phyloP scores from a whole-genome alignment of 2,329 filamentous ascomycete species.

The Aspergillus fumigatiaffinis region DNA sequence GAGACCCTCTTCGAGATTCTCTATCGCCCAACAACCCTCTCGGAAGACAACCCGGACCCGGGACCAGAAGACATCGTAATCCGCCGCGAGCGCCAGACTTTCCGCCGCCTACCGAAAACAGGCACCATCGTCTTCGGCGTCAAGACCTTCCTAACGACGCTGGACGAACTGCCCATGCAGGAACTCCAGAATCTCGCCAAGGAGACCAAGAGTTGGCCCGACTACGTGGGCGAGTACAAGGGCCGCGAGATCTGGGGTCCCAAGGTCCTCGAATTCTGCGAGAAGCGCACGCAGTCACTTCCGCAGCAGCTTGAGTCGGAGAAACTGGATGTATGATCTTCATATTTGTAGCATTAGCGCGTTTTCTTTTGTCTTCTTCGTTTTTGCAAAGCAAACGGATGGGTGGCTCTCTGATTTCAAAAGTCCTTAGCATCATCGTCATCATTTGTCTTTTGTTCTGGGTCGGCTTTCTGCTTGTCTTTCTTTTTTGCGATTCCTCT shows the following conservation, averaged over 20 bases:
- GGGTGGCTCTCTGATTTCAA: slow-evolving; percentile 25
- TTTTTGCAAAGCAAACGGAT: not conserved
- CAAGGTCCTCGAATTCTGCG: slow-evolving; percentile 36
- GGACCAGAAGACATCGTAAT: slow-evolving; percentile 42
- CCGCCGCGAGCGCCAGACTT: slow-evolving; percentile 49
- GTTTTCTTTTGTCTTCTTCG: not conserved
- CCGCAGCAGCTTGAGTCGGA: not conserved
- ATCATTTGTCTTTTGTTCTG: slow-evolving; percentile 1
- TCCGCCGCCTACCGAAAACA: slow-evolving; percentile 43
- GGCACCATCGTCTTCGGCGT: slow-evolving; percentile 49
- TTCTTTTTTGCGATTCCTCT: no score
- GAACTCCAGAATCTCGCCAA: slow-evolving; percentile 41
- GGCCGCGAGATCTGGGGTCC: slow-evolving; percentile 43
- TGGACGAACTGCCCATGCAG: slow-evolving; percentile 39
- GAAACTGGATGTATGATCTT: slow-evolving; percentile 14
- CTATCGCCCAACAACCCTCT: slow-evolving; percentile 41
- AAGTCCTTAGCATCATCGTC: slow-evolving; percentile 8
- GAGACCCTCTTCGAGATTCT: slow-evolving; percentile 41
- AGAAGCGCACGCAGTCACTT: slow-evolving; percentile 15
- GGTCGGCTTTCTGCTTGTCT: not conserved
- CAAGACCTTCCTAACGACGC: slow-evolving; percentile 43
- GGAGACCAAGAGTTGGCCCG: slow-evolving; percentile 46
- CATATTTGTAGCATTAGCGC: slow-evolving; percentile 14
- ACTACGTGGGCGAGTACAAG: slow-evolving; percentile 44
- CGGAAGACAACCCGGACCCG: slow-evolving; percentile 35